Evolutionary conservation across 2,329 filamentous ascomycete species (phyloP).

Genomic region (Exserohilum turcica): DNA sequence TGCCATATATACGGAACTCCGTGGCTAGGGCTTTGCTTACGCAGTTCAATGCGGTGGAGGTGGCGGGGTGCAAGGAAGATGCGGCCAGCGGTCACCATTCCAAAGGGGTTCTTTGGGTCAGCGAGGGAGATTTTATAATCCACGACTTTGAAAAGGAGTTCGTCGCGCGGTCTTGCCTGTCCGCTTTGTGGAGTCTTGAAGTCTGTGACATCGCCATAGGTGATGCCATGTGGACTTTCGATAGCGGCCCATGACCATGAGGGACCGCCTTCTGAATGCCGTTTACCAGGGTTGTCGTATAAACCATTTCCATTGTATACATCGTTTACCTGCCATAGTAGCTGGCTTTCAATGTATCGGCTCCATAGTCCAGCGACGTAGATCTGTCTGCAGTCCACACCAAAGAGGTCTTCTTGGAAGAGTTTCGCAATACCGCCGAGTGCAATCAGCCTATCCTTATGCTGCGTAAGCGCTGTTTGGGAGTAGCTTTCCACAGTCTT

Average conservation of each 20-base stretch:
- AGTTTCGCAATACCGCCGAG: constrained; percentile 21
- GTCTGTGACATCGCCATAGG: constrained; percentile 18
- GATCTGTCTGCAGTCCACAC: not conserved
- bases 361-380: constrained; percentile 29
- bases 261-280: constrained; percentile 12
- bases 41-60: not conserved
- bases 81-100: constrained; percentile 1
- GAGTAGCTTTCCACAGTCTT: constrained; percentile 24
- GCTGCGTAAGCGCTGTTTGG: constrained; percentile 7
- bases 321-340: constrained; percentile 22
- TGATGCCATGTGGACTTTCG: constrained; percentile 20
- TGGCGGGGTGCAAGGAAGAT: constrained; percentile 6
- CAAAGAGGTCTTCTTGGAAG: constrained; percentile 4
- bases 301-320: not conserved
- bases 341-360: constrained; percentile 19
- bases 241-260: constrained; percentile 31
- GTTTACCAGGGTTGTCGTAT: constrained; percentile 4
- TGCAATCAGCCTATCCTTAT: constrained; percentile 23
- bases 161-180: not conserved
- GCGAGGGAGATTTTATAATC: constrained; percentile 66
- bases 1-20: not conserved
- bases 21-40: not conserved
- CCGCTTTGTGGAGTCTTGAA: not conserved
- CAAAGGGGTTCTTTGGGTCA: constrained; percentile 66
- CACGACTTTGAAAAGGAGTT: constrained; percentile 6